Base-by-base conservation (phyloP, 2,329 filamentous ascomycete genomes). In the Aureobasidium melanogenum region DNA sequence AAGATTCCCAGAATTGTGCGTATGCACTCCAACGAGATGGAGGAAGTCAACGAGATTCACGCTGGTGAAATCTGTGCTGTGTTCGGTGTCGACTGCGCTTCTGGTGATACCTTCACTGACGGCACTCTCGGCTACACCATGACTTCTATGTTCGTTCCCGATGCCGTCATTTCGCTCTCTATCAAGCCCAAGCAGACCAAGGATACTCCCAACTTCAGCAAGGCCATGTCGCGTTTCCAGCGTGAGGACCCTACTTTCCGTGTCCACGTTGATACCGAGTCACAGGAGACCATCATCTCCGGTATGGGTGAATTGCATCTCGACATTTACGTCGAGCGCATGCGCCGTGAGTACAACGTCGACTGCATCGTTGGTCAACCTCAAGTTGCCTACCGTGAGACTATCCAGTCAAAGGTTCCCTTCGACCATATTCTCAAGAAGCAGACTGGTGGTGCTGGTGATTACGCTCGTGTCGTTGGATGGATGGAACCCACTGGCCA, bases 21-120 rank as follows among this genome's bases (percentile, higher is more conserved):
- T 65, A 99, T 99, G 94, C 94, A 99, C 80, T 96, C 92, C 48
- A 96, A 97, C 73, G 94, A 99, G 72, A 96, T 99, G 93, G 94
- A 99, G 75, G 94, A 99, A 71, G 91, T 97, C 32, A 81, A 78
- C 61, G 92, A 97, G 74, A 88, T 99, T 65, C 91, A 92, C 57
- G 93, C 94, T 59, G 94, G 94, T 75, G 94, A 99, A 76, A 99
- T 99, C 66, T 99, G 94, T 73, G 94, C 94, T 64, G 94, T 99
- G 63, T 99, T 99, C 72, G 94, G 94, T 71, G 89, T 99, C 60
- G 94, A 99, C 69, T 99, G 94, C 74, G 92, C 94, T 38, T 97
- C 93, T 46, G 94, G 94, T 69, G 94, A 99, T 75, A 97, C 93
- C 46, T 99, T 99, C 77, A 97, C 94, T 19, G 94, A 99, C 71